Evolutionary conservation across 768 basidiomycete genomes (phyloP), one percentile per base, ranked within the genome.

Genomic region (Leccinum variicolor): DNA sequence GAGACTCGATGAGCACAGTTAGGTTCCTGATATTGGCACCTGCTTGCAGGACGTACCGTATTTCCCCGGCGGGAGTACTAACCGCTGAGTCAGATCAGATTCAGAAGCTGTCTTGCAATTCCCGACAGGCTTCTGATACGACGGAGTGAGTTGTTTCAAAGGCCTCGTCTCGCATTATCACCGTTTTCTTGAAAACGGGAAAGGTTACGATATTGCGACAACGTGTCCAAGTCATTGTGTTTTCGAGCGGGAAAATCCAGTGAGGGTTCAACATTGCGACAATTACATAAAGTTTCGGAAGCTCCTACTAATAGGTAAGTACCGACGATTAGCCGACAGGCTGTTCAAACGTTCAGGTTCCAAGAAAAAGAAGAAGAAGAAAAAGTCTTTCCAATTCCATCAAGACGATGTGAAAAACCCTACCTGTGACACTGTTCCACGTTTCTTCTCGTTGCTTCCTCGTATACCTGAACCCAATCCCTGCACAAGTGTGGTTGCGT

Each of bases 391-490:
- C 29, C 13, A 15, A 29, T 10, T 58, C 25, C 21, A 31, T 21
- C 26, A 6, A 43, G 31, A 33, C 25, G 17, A 11, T 11, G 33
- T 39, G n/a, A 48, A 47, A 29, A 15, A 6, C n/a, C 9, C 25
- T 33, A n/a, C 52, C 15, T 11, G 2, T n/a, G 21, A 21, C 66
- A 66, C 14, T 28, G 33, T 19, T 52, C 9, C 10, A 50, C 55
- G 31, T 60, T 69, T 36, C 45, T 60, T 15, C 36, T 39, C 17
- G 61, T 59, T 1, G 66, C 64, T 26, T 66, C 66, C 15, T 69
- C 55, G 50, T 68, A 68, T 21, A 67, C 66, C 54, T 67, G 61
- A 26, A 59, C 57, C 66, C 66, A 67, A n/a, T 67, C 66, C 62
- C 45, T 68, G 31, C 66, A 67, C 58, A 68, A 10, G 39, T 67